phyloP scores from a whole-genome alignment of 106 monocot species.

The Alisma plantagoaquatica region DNA sequence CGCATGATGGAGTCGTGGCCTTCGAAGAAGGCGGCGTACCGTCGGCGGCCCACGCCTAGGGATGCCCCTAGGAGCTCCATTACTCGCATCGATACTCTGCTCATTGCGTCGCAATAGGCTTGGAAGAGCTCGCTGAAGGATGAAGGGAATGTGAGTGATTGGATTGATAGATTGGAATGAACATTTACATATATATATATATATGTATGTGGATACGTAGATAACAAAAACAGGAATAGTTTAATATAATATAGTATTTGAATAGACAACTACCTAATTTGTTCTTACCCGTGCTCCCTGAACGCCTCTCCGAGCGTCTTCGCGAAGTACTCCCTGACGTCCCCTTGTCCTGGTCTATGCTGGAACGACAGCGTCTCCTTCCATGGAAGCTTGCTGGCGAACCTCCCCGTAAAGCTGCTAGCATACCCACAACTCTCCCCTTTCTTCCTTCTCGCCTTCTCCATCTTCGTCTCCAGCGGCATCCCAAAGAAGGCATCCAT shows the following conservation, averaged over 20 bases:
- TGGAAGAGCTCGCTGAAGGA: slow-evolving; percentile 50
- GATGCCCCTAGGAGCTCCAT: slow-evolving; percentile 75
- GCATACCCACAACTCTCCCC: slow-evolving; percentile 92
- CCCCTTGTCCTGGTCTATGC: slow-evolving; percentile 16
- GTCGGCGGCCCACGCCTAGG: slow-evolving; percentile 27
- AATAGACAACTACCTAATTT: too few relatives aligned
- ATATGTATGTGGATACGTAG: background rate
- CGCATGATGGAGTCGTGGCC: slow-evolving; percentile 80
- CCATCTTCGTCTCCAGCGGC: slow-evolving; percentile 65
- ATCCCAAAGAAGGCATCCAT: slow-evolving; percentile 53
- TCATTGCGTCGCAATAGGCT: slow-evolving; percentile 72
- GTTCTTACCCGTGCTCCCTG: slow-evolving; percentile 5
- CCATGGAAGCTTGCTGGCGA: slow-evolving; percentile 84
- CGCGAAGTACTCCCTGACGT: slow-evolving; percentile 9
- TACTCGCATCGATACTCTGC: slow-evolving; percentile 47
- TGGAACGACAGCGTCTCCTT: slow-evolving; percentile 81
- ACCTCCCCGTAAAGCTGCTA: slow-evolving; percentile 82
- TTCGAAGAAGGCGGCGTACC: slow-evolving; percentile 45
- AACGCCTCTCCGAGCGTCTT: slow-evolving; percentile 3
- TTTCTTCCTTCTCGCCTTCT: slow-evolving; percentile 37
- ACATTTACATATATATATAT: background rate
- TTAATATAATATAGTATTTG: background rate
- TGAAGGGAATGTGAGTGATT: background rate
- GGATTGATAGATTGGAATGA: background rate
- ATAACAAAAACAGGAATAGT: background rate